A percentile compares a stretch with the other conserved stretches of the same genome.
phyloP scores from a whole-genome alignment of 1,284 basidiomycete genomes.

The Marasmius fiardii region DNA sequence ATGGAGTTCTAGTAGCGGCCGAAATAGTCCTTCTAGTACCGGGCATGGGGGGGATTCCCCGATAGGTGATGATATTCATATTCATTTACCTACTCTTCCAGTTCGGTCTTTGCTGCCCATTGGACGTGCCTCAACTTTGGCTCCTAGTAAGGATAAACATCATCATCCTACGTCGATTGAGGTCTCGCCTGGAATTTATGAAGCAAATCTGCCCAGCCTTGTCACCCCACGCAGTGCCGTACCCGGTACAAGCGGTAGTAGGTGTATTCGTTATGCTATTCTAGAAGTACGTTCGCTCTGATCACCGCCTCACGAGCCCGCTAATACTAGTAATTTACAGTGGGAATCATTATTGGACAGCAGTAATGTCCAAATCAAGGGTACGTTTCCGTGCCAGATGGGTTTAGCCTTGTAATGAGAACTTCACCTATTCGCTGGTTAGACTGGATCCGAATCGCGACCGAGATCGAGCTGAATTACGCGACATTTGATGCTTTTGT shows the following conservation, averaged over 20 bases:
- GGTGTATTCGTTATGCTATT: conserved; percentile 78
- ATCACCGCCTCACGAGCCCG: not conserved
- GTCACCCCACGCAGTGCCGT: conserved; percentile 71
- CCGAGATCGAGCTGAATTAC: conserved; percentile 91
- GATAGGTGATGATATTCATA: conserved; percentile 18
- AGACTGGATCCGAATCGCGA: conserved; percentile 90
- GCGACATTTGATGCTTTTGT: conserved; percentile 83
- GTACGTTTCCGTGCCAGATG: conserved; percentile 29
- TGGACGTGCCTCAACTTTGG: conserved; percentile 38
- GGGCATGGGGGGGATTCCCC: conserved; percentile 13
- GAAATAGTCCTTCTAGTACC: conserved; percentile 41
- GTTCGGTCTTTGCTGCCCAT: conserved; percentile 76
- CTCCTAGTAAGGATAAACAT: conserved; percentile 24
- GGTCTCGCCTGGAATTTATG: conserved; percentile 59
- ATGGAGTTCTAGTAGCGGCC: conserved; percentile 59
- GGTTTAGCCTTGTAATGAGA: conserved; percentile 11
- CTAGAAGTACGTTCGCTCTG: conserved; percentile 57
- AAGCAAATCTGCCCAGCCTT: conserved; percentile 67
- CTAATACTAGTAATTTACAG: conserved; percentile 32
- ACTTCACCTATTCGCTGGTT: no score
- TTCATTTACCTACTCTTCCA: conserved; percentile 48
- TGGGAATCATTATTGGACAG: conserved; percentile 88
- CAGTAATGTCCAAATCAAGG: conserved; percentile 80
- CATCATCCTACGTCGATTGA: conserved; percentile 46
- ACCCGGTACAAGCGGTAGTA: conserved; percentile 55